Evolutionary conservation across 352 stramenopile genomes (phyloP).

Genomic region (Blastocystis sp.): DNA sequence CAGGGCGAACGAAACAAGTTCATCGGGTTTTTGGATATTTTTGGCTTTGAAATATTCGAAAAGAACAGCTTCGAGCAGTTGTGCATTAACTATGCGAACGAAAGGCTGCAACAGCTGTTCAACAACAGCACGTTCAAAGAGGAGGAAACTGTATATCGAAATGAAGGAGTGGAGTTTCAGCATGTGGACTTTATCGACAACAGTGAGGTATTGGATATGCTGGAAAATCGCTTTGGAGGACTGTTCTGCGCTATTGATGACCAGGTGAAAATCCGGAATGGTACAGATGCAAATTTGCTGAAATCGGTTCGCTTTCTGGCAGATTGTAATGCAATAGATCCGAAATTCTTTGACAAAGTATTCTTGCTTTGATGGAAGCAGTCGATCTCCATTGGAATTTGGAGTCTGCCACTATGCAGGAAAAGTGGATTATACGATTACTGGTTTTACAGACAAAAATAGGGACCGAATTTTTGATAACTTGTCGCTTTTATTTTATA

Average conservation of each 20-base stretch:
- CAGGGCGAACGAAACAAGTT: conserved; percentile 64
- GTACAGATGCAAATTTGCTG: conserved; percentile 14
- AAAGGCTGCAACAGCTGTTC: conserved; percentile 79
- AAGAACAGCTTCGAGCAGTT: conserved; percentile 86
- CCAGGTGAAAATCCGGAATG: conserved; percentile 29
- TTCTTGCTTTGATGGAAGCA: conserved; percentile 40
- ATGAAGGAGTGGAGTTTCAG: conserved; percentile 70
- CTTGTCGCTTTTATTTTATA: conserved; percentile 68
- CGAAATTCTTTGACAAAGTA: conserved; percentile 36
- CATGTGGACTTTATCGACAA: conserved; percentile 77
- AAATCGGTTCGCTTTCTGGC: background rate
- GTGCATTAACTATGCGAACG: conserved; percentile 81
- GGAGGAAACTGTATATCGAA: conserved; percentile 75
- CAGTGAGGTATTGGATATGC: conserved; percentile 65
- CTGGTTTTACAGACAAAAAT: conserved; percentile 92
- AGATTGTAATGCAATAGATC: background rate
- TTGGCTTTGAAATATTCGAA: conserved; percentile 86
- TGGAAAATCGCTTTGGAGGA: conserved; percentile 37
- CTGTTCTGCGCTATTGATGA: conserved; percentile 32
- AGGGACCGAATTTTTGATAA: conserved; percentile 87
- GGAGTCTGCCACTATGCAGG: conserved; percentile 90
- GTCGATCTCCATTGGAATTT: conserved; percentile 69
- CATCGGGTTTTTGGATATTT: conserved; percentile 85
- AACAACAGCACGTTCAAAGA: conserved; percentile 78
- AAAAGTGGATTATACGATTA: conserved; percentile 83